Conservation (phyloP, 306 rosid species). For the Pachyrhizus erosus region DNA sequence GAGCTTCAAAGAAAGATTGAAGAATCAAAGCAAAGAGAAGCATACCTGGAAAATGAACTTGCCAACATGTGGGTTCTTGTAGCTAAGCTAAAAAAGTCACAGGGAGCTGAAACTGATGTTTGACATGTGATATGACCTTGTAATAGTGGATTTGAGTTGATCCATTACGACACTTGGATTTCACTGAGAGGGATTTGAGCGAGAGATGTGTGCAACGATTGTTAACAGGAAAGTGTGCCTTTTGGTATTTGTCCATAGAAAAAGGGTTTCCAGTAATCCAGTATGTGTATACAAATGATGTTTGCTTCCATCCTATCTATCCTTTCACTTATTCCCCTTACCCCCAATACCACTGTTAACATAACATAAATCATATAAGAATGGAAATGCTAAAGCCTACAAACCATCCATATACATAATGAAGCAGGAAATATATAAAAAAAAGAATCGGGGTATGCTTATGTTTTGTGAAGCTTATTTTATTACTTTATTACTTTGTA, state of each 20-base stretch:
- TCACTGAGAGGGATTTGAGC: conserved; percentile 46
- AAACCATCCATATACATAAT: too few species aligned
- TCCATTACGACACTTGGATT: conserved; percentile 40
- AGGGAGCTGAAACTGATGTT: conserved; percentile 70
- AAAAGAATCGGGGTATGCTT: too few species aligned
- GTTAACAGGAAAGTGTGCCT: conserved; percentile 41
- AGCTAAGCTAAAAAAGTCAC: conserved; percentile 82
- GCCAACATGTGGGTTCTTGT: conserved; percentile 99
- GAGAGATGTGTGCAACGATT: conserved; percentile 49
- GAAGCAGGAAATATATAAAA: too few species aligned
- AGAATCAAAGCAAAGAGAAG: conserved; percentile 95
- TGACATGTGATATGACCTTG: conserved; percentile 52
- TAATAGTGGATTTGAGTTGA: conserved; percentile 51
- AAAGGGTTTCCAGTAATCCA: conserved; percentile 16
- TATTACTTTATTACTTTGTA: too few species aligned
- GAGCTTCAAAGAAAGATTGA: conserved; percentile 81
- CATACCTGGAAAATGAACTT: conserved; percentile 91
- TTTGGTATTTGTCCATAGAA: conserved; percentile 23
- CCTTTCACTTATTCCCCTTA: conserved; percentile 2
- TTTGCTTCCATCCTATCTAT: conserved; percentile 21
- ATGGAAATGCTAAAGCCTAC: background rate
- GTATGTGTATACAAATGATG: conserved; percentile 47
- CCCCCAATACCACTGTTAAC: background rate
- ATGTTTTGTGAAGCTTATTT: too few species aligned
- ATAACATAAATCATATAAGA: background rate